Evolutionary conservation across 2,329 filamentous ascomycete species (phyloP), one percentile per base, ranked within the genome.

Genomic region (Microcera coccophila): DNA sequence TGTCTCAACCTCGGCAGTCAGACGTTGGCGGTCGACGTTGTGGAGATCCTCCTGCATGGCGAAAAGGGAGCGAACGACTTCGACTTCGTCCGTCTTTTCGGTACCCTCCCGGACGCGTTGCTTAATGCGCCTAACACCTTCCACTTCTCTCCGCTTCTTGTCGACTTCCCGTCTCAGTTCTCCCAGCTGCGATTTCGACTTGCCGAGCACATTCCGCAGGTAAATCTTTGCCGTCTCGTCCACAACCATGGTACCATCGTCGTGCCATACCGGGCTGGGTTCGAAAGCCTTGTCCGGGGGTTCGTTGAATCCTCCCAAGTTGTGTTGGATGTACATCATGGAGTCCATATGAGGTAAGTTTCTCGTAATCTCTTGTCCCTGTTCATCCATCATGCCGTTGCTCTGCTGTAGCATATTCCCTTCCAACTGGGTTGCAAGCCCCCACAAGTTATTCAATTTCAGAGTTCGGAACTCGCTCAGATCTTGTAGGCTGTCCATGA

Each of bases 241-340:
- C 1, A 85, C 81, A 5, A 93, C 78, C 79, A 98, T 95, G 17
- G 76, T 69, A 45, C 85, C 87, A 57, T 96, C 90, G 57, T 98
- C 94, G 58, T 96, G 85, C 93, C 94, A 98, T 20, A 98, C 86
- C 1, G 93, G 91, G 62, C 90, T 95, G 1, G 93, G 86, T 65
- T 98, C 93, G 57, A 98, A 98, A 10, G 71, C 73, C 66, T 93
- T 87, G 66, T 96, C 85, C 1, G 78, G 59, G 1, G 93, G 93
- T 60, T 97, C 91, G 59, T 89, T 82, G 76, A 87, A 95, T 39
- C 78, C 71, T 18, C 80, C 79, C 55, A 87, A 82, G 60, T 98
- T 98, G 71, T 98, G 93, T 48, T 86, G 84, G 44, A 95, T 83
- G 65, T 96, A 98, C 93, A 98, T 98, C 76, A 95, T 88, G 16